phyloP scores from a whole-genome alignment of 495 filamentous ascomycete genomes.

The Cairneyella variabilis region DNA sequence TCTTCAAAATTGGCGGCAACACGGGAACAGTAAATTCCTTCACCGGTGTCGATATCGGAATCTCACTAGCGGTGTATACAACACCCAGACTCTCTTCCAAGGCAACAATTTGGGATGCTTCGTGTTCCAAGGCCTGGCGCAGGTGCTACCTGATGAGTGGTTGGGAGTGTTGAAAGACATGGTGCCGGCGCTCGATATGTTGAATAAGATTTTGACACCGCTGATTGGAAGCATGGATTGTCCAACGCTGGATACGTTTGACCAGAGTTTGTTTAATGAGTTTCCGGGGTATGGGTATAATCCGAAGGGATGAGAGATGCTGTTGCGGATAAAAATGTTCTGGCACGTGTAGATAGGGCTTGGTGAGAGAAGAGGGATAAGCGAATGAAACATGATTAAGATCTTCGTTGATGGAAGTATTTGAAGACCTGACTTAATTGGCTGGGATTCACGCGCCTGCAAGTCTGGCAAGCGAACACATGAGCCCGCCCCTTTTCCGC shows the following conservation, averaged over 20 bases:
- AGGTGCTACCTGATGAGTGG: not conserved
- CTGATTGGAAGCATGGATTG: slow-evolving; percentile 17
- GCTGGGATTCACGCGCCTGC: too few relatives aligned
- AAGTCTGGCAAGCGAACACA: too few relatives aligned
- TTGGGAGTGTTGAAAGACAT: not conserved
- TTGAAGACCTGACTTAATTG: too few relatives aligned
- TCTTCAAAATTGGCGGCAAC: slow-evolving; percentile 50
- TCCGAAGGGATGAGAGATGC: too few relatives aligned
- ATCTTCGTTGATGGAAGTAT: too few relatives aligned
- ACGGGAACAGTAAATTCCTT: slow-evolving; percentile 51
- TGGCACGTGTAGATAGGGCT: too few relatives aligned
- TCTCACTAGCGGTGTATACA: slow-evolving; percentile 47
- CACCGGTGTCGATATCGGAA: slow-evolving; percentile 44
- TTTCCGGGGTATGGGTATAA: slow-evolving; percentile 25
- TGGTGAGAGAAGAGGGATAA: too few relatives aligned
- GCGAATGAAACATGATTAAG: too few relatives aligned
- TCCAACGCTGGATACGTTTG: slow-evolving; percentile 25
- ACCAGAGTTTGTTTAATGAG: slow-evolving; percentile 21
- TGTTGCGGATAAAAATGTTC: too few relatives aligned
- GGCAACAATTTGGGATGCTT: slow-evolving; percentile 48
- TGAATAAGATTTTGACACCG: not conserved
- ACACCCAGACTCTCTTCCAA: slow-evolving; percentile 36
- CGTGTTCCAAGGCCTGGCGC: slow-evolving; percentile 29
- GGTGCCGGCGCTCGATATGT: not conserved
- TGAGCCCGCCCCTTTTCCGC: too few relatives aligned